Conservation (phyloP, 352 stramenopile species). For the Stramenopiles sp. region DNA sequence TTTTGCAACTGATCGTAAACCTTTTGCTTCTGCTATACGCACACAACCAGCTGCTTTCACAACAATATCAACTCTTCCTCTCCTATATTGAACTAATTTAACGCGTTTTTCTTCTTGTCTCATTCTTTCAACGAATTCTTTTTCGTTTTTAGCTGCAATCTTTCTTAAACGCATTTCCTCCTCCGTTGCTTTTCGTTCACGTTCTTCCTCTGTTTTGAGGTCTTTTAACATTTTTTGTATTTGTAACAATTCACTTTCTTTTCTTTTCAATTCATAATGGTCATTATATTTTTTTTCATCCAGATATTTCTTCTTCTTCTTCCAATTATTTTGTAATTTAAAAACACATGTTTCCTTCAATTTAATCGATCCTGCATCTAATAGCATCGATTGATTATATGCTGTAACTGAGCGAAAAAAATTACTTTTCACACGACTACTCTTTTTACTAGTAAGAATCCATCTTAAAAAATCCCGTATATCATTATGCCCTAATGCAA, state of each 20-base stretch:
- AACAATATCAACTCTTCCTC: neutral
- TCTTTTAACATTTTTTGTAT: neutral
- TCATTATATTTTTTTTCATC: neutral
- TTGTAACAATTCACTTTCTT: neutral
- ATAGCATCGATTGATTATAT: neutral
- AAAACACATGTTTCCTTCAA: neutral
- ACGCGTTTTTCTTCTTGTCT: neutral
- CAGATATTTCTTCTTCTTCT: neutral
- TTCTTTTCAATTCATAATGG: neutral
- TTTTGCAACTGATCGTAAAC: neutral
- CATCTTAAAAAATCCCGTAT: neutral
- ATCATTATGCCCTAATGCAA: neutral
- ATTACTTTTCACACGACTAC: neutral
- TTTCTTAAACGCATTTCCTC: neutral
- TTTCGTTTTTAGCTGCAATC: neutral
- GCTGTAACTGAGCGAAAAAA: neutral
- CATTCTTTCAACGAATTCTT: neutral
- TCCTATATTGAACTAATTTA: neutral
- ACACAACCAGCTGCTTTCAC: neutral
- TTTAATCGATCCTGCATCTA: neutral
- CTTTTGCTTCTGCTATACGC: neutral
- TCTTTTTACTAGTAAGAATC: neutral
- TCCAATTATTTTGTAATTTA: neutral
- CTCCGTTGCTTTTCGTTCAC: neutral
- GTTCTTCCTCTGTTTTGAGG: neutral